Conservation (phyloP, 1,284 basidiomycete species). For the Mrakiaceae sp. region DNA sequence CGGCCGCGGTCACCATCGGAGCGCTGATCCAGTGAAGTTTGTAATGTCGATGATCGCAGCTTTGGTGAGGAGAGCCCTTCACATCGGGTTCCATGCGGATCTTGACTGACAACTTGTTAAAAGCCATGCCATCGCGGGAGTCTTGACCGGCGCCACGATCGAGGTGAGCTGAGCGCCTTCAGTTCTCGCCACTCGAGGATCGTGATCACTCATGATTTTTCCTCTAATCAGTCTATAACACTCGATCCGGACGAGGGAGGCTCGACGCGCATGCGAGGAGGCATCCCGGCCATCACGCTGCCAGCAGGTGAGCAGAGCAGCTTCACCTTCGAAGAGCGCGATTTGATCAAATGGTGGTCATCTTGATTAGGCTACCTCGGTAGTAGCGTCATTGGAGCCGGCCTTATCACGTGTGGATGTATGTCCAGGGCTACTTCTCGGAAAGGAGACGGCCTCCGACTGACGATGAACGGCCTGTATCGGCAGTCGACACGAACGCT, state of each 20-base stretch:
- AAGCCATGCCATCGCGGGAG: conserved; percentile 56
- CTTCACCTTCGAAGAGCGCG: neutral
- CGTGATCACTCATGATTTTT: conserved; percentile 47
- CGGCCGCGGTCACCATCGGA: too few relatives aligned
- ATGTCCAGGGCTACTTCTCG: neutral
- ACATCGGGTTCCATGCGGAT: neutral
- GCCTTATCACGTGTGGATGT: conserved; percentile 19
- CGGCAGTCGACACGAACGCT: conserved; percentile 15
- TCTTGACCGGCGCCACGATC: conserved; percentile 83
- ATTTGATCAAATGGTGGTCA: neutral
- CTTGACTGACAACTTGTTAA: conserved; percentile 17
- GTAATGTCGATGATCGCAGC: too few relatives aligned
- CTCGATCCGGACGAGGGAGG: conserved; percentile 71
- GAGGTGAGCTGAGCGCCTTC: conserved; percentile 61
- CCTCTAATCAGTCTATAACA: conserved; percentile 21
- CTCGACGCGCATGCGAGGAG: conserved; percentile 84
- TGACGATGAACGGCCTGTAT: neutral
- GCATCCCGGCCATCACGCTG: conserved; percentile 53
- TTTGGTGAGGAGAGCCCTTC: too few relatives aligned
- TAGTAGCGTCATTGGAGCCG: conserved; percentile 76
- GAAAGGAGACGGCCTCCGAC: neutral
- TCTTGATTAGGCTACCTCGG: conserved; percentile 59
- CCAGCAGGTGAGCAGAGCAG: conserved; percentile 46
- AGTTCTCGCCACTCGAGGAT: neutral
- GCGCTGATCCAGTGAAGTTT: too few relatives aligned